Evolutionary conservation across 805 yeast species (phyloP), one percentile per base, ranked within the genome.

Genomic region (Barnettozyma wickerhamii): DNA sequence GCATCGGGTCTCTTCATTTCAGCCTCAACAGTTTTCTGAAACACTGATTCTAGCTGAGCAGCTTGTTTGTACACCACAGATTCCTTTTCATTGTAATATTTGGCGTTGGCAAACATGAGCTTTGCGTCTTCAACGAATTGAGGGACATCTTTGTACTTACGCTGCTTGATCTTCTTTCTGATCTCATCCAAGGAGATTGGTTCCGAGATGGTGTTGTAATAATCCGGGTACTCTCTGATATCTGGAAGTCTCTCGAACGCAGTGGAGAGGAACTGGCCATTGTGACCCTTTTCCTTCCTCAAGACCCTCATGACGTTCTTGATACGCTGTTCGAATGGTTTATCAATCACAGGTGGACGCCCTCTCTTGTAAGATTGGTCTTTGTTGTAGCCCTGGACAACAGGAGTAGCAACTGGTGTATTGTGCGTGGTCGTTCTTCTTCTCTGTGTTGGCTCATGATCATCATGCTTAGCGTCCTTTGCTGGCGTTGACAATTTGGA

Each of bases 321-420:
- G 63, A 91, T 89, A 48, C 97, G 72, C 56, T 88, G 88, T 63
- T 93, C 97, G 61, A 84, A 90, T 6, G 95, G 95, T 57, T 80
- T 83, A 60, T 86, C 95, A 37, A 88, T 87, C 42, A 87, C 83
- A 2, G 96, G 95, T 5, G 96, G 96, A 52, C 95, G 74, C 15
- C 95, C 95, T 55, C 95, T 74, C 60, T 86, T 82, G 41, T 53
- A 54, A 5, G 60, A 47, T 29, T 50, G 55, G 7, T 56, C 61
- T 26, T 51, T 50, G 23, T 24, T 40, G 12, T 45, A 45, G 4
- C 38, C 37, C 19, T 33, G 42, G 2, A 37, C 42, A 33, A 33
- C 12, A 14, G 45, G 21, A 7, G 21, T 15, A 13, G 32, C 28
- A 6, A 30, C 17, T 12, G 14, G 12, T 12, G 12, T 10, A n/a